A percentile compares a stretch with the other conserved stretches of the same genome.
Conservation (phyloP, 2,329 filamentous ascomycete genomes). For the Calonectria honghensis region DNA sequence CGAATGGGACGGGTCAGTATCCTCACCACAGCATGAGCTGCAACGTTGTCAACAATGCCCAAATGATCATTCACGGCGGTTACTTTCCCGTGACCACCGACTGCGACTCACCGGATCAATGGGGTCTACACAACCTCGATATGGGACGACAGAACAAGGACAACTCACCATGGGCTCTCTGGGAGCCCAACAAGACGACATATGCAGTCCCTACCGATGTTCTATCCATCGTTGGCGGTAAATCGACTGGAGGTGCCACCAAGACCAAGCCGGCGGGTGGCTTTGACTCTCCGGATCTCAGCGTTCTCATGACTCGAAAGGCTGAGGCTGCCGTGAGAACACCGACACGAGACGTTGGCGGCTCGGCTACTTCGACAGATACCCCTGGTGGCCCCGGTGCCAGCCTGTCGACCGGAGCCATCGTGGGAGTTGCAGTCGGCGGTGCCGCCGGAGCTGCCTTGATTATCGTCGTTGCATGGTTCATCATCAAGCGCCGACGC, state of each 20-base stretch:
- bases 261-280: slow-evolving; percentile 67
- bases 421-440: slow-evolving; percentile 67
- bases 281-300: slow-evolving; percentile 71
- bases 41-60: slow-evolving; percentile 71
- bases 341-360: slow-evolving; percentile 67
- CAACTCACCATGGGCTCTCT: slow-evolving; percentile 70
- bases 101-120: slow-evolving; percentile 71
- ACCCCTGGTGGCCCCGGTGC: slow-evolving; percentile 15
- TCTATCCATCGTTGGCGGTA: slow-evolving; percentile 69
- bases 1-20: slow-evolving; percentile 61
- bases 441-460: slow-evolving; percentile 56
- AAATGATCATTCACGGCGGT: slow-evolving; percentile 79
- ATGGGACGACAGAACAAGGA: slow-evolving; percentile 69
- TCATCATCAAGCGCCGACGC: slow-evolving; percentile 56
- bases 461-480: slow-evolving; percentile 54
- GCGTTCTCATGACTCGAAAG: slow-evolving; percentile 71
- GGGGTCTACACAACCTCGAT: slow-evolving; percentile 75
- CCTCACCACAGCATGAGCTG: slow-evolving; percentile 75
- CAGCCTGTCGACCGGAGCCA: slow-evolving; percentile 61
- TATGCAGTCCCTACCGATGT: slow-evolving; percentile 73
- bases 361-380: slow-evolving; percentile 22
- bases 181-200: slow-evolving; percentile 66
- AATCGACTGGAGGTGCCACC: slow-evolving; percentile 71
- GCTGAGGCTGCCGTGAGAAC: slow-evolving; percentile 67
- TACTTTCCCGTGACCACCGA: slow-evolving; percentile 69